These are phyloP conservation scores for Capsaspora owczarzaki DNA, from an alignment of 78 protist genomes.

Conservation along the genomic window DNA sequence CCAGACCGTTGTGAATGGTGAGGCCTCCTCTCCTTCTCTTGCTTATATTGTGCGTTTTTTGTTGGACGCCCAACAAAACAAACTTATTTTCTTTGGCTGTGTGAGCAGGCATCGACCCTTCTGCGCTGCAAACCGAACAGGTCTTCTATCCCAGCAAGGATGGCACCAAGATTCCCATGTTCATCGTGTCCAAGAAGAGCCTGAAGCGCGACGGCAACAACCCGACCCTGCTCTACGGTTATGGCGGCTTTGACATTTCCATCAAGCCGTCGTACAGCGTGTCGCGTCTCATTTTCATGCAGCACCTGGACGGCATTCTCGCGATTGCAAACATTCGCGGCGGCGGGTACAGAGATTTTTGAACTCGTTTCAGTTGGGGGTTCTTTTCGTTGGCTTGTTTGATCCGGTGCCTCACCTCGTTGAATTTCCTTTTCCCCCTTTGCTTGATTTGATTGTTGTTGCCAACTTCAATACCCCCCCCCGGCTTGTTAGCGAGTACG, in stretches of 20 bases:
- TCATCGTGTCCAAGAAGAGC: slow-evolving; percentile 44
- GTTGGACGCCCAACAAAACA: too few species aligned
- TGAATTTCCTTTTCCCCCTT: background rate
- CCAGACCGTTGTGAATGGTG: background rate
- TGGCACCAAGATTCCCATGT: slow-evolving; percentile 87
- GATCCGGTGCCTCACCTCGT: too few species aligned
- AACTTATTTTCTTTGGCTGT: too few species aligned
- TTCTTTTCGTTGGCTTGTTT: too few species aligned
- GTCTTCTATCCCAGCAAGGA: slow-evolving; percentile 67
- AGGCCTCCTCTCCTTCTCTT: too few species aligned
- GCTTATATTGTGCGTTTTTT: too few species aligned
- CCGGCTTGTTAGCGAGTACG: slow-evolving; percentile 74
- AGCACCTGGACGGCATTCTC: slow-evolving; percentile 57
- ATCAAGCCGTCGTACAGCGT: slow-evolving; percentile 51
- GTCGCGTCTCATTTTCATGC: slow-evolving; percentile 30
- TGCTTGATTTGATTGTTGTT: background rate
- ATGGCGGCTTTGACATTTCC: slow-evolving; percentile 88
- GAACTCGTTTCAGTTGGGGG: too few species aligned
- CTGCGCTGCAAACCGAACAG: slow-evolving; percentile 39
- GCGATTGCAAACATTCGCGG: slow-evolving; percentile 88
- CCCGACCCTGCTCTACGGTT: slow-evolving; percentile 61
- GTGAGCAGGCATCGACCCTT: background rate
- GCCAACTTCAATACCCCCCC: background rate
- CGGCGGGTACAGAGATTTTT: too few species aligned
- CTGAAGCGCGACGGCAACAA: slow-evolving; percentile 20